A percentile compares a stretch with the other conserved stretches of the same genome.
Conservation (phyloP, 306 rosid genomes). For the Spatholobus suberectus region DNA sequence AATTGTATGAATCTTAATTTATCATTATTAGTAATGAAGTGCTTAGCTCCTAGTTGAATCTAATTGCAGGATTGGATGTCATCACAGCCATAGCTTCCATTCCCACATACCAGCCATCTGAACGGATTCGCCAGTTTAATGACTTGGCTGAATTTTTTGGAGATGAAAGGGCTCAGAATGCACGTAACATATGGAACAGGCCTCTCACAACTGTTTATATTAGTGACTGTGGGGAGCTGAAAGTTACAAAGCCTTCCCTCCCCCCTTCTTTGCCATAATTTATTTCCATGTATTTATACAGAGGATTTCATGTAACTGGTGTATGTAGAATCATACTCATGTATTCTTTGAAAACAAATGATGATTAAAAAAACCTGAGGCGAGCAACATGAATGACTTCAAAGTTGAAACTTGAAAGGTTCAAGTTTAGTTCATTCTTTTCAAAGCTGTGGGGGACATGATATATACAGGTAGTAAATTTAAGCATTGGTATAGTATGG, state of each 20-base stretch:
- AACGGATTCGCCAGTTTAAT: conserved; percentile 85
- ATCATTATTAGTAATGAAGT: neutral
- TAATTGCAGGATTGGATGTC: conserved; percentile 78
- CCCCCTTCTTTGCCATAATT: conserved; percentile 79
- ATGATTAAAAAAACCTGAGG: neutral
- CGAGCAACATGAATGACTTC: conserved; percentile 8
- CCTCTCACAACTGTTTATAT: conserved; percentile 82
- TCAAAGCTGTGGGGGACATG: neutral
- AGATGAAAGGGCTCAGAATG: conserved; percentile 90
- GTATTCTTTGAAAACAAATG: conserved; percentile 34
- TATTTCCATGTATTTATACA: conserved; percentile 29
- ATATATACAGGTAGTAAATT: conserved; percentile 2
- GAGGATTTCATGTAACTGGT: conserved; percentile 37
- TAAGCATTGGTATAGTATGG: neutral
- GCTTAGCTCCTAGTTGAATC: conserved; percentile 43
- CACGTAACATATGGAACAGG: conserved; percentile 81
- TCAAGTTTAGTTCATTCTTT: conserved; percentile 1
- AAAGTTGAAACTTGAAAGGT: neutral
- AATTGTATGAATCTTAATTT: neutral
- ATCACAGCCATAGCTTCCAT: conserved; percentile 80
- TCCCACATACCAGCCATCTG: conserved; percentile 82
- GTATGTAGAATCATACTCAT: conserved; percentile 41
- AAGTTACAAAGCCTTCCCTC: conserved; percentile 88
- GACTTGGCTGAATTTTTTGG: conserved; percentile 84
- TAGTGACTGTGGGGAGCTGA: conserved; percentile 86